Evolutionary conservation across 768 basidiomycete genomes (phyloP).

Genomic region (Tephrocybe sp.): DNA sequence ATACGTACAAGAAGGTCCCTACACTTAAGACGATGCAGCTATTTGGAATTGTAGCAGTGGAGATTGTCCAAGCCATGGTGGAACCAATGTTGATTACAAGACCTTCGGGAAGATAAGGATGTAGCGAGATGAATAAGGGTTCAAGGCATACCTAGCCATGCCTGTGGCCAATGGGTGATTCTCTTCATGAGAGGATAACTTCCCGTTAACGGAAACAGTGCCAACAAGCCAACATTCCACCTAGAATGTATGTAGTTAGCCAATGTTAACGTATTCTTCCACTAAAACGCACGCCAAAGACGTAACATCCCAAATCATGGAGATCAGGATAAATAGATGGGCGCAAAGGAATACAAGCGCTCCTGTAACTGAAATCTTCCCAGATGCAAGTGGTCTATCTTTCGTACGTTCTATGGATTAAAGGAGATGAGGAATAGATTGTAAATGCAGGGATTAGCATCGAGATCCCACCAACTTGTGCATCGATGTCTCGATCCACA

Average conservation of each 20-base stretch:
- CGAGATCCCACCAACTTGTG: slow-evolving; percentile 28
- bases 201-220: slow-evolving; percentile 15
- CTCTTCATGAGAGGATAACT: slow-evolving; percentile 40
- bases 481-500: slow-evolving; percentile 25
- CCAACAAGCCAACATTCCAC: slow-evolving; percentile 13
- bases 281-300: slow-evolving; percentile 7
- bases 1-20: slow-evolving; percentile 4
- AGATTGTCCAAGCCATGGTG: slow-evolving; percentile 8
- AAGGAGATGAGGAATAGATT: slow-evolving; percentile 10
- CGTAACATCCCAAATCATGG: slow-evolving; percentile 12
- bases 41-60: slow-evolving; percentile 1
- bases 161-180: slow-evolving; percentile 37
- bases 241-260: not conserved
- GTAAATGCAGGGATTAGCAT: slow-evolving; percentile 13
- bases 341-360: slow-evolving; percentile 23
- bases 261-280: not conserved
- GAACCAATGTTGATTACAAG: slow-evolving; percentile 6
- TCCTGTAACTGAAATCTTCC: slow-evolving; percentile 22
- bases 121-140: not conserved
- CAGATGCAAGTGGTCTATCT: slow-evolving; percentile 25
- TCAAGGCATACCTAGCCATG: slow-evolving; percentile 30
- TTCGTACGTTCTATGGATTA: slow-evolving; percentile 12
- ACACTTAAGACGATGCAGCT: slow-evolving; percentile 1
- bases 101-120: not conserved
- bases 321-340: slow-evolving; percentile 9